Conservation (phyloP, 805 yeast genomes). For the Saccharomycopsis vini region DNA sequence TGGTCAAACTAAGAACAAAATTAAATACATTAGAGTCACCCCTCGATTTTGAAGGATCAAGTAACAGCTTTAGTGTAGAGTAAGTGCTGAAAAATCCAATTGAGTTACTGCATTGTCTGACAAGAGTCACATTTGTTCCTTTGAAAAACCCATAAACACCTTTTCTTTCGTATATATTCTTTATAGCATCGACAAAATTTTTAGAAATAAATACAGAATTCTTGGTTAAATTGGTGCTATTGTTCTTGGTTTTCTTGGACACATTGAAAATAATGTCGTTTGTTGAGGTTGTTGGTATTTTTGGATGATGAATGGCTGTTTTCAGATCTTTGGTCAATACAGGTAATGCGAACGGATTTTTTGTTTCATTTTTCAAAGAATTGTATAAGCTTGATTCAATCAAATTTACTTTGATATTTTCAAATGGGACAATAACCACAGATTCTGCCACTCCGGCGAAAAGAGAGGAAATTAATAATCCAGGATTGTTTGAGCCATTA, state of each 20-base stretch:
- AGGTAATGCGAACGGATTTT: slow-evolving; percentile 22
- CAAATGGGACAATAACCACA: slow-evolving; percentile 82
- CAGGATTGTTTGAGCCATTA: slow-evolving; percentile 52
- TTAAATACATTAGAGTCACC: slow-evolving; percentile 28
- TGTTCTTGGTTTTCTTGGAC: too few relatives aligned
- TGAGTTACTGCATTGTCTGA: slow-evolving; percentile 71
- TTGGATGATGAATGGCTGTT: background rate
- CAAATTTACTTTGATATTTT: slow-evolving; percentile 71
- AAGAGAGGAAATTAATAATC: slow-evolving; percentile 47
- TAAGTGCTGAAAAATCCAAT: slow-evolving; percentile 80
- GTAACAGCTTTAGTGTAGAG: slow-evolving; percentile 63
- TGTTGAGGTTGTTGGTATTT: background rate
- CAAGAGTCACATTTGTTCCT: slow-evolving; percentile 74
- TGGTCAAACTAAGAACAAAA: slow-evolving; percentile 32
- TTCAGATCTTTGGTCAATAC: background rate
- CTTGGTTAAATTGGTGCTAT: too few relatives aligned
- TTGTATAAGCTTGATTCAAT: slow-evolving; percentile 52
- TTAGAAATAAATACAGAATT: slow-evolving; percentile 40
- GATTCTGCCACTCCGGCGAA: slow-evolving; percentile 82
- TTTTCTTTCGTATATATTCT: slow-evolving; percentile 61
- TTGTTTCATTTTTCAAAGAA: slow-evolving; percentile 23
- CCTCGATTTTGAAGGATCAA: slow-evolving; percentile 43
- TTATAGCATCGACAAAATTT: slow-evolving; percentile 43
- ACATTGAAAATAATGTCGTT: background rate
- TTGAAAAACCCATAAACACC: slow-evolving; percentile 74